Conservation (phyloP, 306 rosid genomes). For the Cucurbita argyrosperma region DNA sequence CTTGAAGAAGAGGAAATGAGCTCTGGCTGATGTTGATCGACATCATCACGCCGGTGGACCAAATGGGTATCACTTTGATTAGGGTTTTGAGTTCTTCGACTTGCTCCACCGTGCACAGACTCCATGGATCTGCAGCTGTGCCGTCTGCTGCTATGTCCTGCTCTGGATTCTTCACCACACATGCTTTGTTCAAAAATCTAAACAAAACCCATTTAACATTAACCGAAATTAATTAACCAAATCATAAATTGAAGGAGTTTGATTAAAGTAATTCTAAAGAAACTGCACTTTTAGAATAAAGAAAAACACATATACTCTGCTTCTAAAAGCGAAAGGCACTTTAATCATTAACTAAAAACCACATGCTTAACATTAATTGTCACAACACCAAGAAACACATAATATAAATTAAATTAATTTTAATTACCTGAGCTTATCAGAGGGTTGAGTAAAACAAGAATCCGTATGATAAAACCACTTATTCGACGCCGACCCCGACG, state of each 20-base stretch:
- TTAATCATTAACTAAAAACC: neutral
- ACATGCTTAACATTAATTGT: neutral
- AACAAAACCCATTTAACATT: neutral
- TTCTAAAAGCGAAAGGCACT: neutral
- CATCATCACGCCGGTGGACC: conserved; percentile 42
- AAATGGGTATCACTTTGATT: conserved; percentile 43
- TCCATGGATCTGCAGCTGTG: conserved; percentile 40
- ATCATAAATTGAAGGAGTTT: no score
- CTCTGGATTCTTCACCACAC: conserved; percentile 29
- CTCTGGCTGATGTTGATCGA: conserved; percentile 28
- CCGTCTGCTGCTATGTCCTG: conserved; percentile 32
- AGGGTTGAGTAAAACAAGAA: conserved; percentile 34
- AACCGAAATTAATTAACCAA: neutral
- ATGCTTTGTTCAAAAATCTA: conserved; percentile 53
- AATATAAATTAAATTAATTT: neutral
- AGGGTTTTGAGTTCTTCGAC: conserved; percentile 59
- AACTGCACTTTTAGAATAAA: neutral
- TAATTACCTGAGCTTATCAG: conserved; percentile 42
- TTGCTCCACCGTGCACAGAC: conserved; percentile 50
- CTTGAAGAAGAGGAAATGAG: conserved; percentile 51
- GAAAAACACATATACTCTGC: neutral
- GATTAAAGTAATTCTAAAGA: neutral
- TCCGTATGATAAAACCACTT: conserved; percentile 24
- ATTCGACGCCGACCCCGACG: conserved; percentile 5
- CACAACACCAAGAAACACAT: neutral